Evolutionary conservation across 495 filamentous ascomycete species (phyloP), one percentile per base, ranked within the genome.

Genomic region (Tuber magnatum): DNA sequence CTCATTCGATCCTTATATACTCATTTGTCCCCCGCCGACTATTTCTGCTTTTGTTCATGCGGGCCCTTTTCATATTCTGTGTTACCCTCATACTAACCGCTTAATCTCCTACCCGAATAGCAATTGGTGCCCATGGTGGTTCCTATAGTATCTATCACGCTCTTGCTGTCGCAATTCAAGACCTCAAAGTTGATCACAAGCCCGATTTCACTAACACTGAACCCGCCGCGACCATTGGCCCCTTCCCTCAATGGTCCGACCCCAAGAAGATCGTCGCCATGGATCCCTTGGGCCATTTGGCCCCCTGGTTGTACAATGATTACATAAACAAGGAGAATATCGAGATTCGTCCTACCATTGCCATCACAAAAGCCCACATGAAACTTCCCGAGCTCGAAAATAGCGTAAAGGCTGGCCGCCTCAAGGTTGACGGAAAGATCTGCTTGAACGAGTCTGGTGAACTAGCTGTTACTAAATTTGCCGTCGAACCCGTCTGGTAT

Each of bases 101-200:
- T 70, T 79, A 48, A 80, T 73, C 71, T 38, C 24, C 73, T 71
- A 65, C 75, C 38, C 43, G 22, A 73, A 73, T 71, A 88, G 87
- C 88, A 70, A 87, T 89, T 76, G 91, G 91, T 74, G 95, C 95
- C 73, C 95, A 99, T 81, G 94, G 95, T 68, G 95, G 95, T 65
- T 97, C 94, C n/a, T 99, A 99, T 81, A 93, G 92, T 79, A 93
- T 97, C 80, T 99, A 99, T 84, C 93, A 97, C 83, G 95, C 95
- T 39, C 87, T 99, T 69, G 95, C 95, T 56, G 88, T 99, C 76
- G 95, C 95, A 38, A 93, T 92, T 79, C 94, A 94, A 77, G 90
- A 97, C 80, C 89, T 99, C 71, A 89, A 91, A 71, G 85, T 88
- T 32, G 89, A 97, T 78, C 94, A 97, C 85, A 91, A 88, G 84